Evolutionary conservation across 148 eudicot species (phyloP).

Genomic region (Silene conica): DNA sequence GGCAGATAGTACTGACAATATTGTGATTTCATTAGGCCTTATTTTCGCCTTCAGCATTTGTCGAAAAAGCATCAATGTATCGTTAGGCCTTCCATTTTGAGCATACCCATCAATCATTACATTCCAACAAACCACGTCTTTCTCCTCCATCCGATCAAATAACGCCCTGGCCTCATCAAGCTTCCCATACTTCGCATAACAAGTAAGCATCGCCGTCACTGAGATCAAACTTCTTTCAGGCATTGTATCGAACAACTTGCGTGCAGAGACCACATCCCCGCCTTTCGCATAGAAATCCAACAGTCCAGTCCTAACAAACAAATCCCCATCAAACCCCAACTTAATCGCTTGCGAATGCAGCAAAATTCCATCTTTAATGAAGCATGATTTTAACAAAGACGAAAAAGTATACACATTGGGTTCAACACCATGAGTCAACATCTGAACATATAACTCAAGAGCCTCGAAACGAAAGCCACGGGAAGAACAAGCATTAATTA

Average conservation of each 20-base stretch:
- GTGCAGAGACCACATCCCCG: slow-evolving; percentile 54
- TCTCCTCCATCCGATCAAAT: slow-evolving; percentile 71
- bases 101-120: slow-evolving; percentile 88
- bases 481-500: slow-evolving; percentile 48
- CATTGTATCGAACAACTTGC: slow-evolving; percentile 61
- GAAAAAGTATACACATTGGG: slow-evolving; percentile 80
- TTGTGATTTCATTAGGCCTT: slow-evolving; percentile 55
- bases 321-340: slow-evolving; percentile 44
- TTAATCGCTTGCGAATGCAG: slow-evolving; percentile 59
- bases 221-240: slow-evolving; percentile 62
- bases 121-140: slow-evolving; percentile 86
- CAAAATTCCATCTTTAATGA: slow-evolving; percentile 32
- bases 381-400: slow-evolving; percentile 48
- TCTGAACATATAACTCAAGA: slow-evolving; percentile 40
- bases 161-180: slow-evolving; percentile 45
- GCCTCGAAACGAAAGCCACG: slow-evolving; percentile 41
- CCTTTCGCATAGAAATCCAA: slow-evolving; percentile 59
- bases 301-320: slow-evolving; percentile 62
- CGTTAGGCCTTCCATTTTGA: slow-evolving; percentile 59
- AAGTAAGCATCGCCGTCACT: slow-evolving; percentile 66
- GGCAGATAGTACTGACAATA: slow-evolving; percentile 63
- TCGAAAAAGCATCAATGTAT: slow-evolving; percentile 58
- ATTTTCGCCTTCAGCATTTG: slow-evolving; percentile 45
- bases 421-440: slow-evolving; percentile 51
- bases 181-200: slow-evolving; percentile 63